Base-by-base conservation (phyloP, 495 filamentous ascomycete species). In the Xylaria flabelliformis region DNA sequence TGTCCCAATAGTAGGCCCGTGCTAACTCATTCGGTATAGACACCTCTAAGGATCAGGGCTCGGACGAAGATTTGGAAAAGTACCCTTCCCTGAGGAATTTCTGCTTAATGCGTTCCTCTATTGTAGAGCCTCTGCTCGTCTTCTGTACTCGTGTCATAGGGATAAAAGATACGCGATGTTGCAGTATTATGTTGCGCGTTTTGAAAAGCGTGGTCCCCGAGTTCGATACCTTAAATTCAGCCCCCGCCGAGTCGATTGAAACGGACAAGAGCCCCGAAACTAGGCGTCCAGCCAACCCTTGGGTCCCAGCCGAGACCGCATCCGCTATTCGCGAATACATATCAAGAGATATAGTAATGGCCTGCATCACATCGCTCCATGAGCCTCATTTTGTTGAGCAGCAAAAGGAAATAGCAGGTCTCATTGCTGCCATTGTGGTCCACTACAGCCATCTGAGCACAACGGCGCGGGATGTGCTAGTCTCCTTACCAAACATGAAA, bases 351-450 rank as follows among this genome's bases (percentile, higher is more conserved):
- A 93, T 95, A 4, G 85, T 97, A 29, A 92, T 91, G 82, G 90
- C 92, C 0, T 92, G 90, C 72, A 93, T 97, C 80, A 91, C 93
- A 26, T 95, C 93, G 17, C 87, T 99, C 41, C 91, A 98, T 80
- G 96, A 98, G 68, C 89, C 94, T 0, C 98, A 98, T 78, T 98
- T 98, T 75, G 95, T 97, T 51, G 96, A 99, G 70, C 89, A 95
- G 76, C 96, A 99, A 76, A 97, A 94, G 80, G 96, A 98, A 46
- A 88, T 98, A 12, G 96, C 94, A 17, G 86, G 90, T 44, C 87
- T 97, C 5, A 97, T 99, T 74, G 94, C 94, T 2, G 87, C 90
- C 7, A 96, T 98, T 68, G 86, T 97, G 78, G 85, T 90, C 6
- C 83, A 91, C 29, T 97, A 97, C 77, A 88, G 85, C 7, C 82